Evolutionary conservation across 176 grass and related monocot genomes (phyloP).

Genomic region (sorghum (Sorghum bicolor)): Sorghum_bicolor_NCBIv3 NC_012872.2:4112501-4113000

Average conservation of each 20-base stretch:
- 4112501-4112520: constrained; percentile 95
- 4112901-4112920: neutral
- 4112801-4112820: constrained; percentile 98
- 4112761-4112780: constrained; percentile 91
- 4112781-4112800: constrained; percentile 99
- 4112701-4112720: neutral
- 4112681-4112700: neutral
- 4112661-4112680: neutral
- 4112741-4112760: constrained; percentile 80
- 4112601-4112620: neutral
- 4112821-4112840: constrained; percentile 99
- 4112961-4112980: neutral
- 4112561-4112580: constrained; percentile 96
- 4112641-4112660: neutral
- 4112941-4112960: neutral
- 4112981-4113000: neutral
- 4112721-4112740: constrained; percentile 84
- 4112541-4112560: constrained; percentile 73
- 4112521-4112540: constrained; percentile 64
- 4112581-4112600: constrained; percentile 95
- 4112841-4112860: neutral
- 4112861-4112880: neutral
- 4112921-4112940: neutral
- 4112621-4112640: neutral
- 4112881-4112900: neutral